Evolutionary conservation across 805 yeast genomes (phyloP), one percentile per base, ranked within the genome.

Genomic region (Lipomyces sp.): DNA sequence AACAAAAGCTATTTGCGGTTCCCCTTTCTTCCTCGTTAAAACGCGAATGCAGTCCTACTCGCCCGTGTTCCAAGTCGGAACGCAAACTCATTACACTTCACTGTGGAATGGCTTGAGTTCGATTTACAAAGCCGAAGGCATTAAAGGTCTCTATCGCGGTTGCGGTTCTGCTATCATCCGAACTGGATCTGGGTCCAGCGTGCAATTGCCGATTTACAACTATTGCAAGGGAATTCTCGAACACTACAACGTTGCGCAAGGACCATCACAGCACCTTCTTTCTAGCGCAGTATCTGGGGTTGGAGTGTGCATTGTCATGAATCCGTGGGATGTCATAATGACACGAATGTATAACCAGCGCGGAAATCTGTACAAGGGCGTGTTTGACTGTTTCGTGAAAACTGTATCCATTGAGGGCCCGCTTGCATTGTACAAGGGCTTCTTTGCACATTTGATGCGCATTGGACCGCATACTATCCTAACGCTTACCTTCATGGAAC

Each of bases 21-120:
- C 96, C 2, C 98, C 98, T 10, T 78, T 93, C 65, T 93, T 86
- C 66, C 77, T 93, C 60, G 81, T 93, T 60, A 93, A 93, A 72
- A 95, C 97, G 1, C 79, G 98, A 74, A 87, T 93, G 95, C 98
- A 93, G 72, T 85, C 97, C 1, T 93, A 80, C 68, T 84, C 95
- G 16, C 76, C 75, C 10, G 68, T 63, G 11, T 72, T 83, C 53
- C 74, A 80, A 40, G 82, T 90, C 42, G 98, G 98, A 44, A 91
- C 89, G 63, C 98, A 93, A 68, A 88, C 98, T 0, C 86, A 85
- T 68, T 93, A 93, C 69, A 79, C 69, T 33, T 79, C 82, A 42
- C 77, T 83, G 1, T 70, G 74, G 65, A 78, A 84, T 58, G 98
- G 96, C 2, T 63, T 93, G 22, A 60, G 68, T 5, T 72, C 81